phyloP scores from a whole-genome alignment of 2,329 filamentous ascomycete species.

The Penicillium sp. region DNA sequence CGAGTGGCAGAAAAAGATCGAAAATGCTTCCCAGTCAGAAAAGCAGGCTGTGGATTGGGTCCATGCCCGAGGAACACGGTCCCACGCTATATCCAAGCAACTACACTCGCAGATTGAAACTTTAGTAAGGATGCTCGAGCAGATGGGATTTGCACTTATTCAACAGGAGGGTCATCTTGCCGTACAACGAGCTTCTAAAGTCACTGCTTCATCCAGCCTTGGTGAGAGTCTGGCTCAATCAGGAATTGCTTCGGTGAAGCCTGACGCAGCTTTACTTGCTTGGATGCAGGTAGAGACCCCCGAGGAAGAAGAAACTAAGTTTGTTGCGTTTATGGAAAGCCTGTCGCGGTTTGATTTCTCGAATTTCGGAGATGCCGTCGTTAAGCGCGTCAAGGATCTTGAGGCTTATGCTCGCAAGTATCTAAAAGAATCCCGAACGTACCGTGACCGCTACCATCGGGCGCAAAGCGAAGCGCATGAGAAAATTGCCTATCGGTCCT shows the following conservation, averaged over 20 bases:
- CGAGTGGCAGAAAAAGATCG: conserved; percentile 66
- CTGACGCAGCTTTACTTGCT: conserved; percentile 74
- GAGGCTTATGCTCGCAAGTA: conserved; percentile 93
- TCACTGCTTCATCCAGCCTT: conserved; percentile 44
- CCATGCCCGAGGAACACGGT: conserved; percentile 70
- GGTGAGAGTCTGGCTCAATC: conserved; percentile 43
- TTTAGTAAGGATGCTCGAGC: conserved; percentile 79
- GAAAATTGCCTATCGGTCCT: conserved; percentile 93
- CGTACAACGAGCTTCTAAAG: conserved; percentile 71
- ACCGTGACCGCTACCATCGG: conserved; percentile 82
- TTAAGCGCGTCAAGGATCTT: conserved; percentile 88
- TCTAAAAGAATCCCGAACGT: conserved; percentile 83
- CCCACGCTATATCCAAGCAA: conserved; percentile 82
- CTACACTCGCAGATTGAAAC: conserved; percentile 84
- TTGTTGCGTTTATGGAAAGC: conserved; percentile 72
- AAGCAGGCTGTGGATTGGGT: conserved; percentile 57
- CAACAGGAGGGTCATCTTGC: conserved; percentile 73
- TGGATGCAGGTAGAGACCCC: conserved; percentile 76
- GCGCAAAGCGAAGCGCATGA: conserved; percentile 86
- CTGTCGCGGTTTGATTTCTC: conserved; percentile 83
- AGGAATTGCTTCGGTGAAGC: conserved; percentile 39
- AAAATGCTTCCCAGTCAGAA: conserved; percentile 35
- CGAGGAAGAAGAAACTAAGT: conserved; percentile 72
- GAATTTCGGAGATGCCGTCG: conserved; percentile 79
- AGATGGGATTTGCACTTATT: conserved; percentile 80